Evolutionary conservation across 2,329 filamentous ascomycete genomes (phyloP).

Genomic region (Cercospora janseana): DNA sequence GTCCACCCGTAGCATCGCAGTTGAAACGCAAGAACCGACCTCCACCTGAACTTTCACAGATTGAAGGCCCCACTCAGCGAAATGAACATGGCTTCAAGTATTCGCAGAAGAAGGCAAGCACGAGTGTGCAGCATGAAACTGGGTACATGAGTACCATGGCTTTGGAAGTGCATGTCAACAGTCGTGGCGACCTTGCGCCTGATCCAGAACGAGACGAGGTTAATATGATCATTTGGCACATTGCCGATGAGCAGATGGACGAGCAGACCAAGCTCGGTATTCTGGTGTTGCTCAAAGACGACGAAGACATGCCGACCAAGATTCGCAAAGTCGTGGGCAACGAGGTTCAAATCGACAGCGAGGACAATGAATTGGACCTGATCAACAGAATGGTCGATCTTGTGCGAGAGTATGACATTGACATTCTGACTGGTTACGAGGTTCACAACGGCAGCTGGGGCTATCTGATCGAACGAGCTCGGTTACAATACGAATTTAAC

Average conservation of each 20-base stretch:
- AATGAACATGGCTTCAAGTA: constrained; percentile 83
- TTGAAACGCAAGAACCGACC: constrained; percentile 37
- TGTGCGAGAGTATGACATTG: constrained; percentile 79
- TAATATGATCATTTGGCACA: constrained; percentile 83
- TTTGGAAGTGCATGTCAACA: constrained; percentile 88
- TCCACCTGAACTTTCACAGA: constrained; percentile 66
- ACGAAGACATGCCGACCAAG: constrained; percentile 57
- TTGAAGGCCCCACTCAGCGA: constrained; percentile 81
- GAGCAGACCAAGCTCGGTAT: constrained; percentile 69
- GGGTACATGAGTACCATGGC: constrained; percentile 98
- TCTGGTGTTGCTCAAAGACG: constrained; percentile 57
- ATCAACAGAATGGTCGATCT: constrained; percentile 84
- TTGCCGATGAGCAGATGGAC: constrained; percentile 63
- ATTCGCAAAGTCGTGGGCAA: constrained; percentile 58
- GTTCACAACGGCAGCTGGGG: constrained; percentile 94
- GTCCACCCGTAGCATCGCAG: constrained; percentile 32
- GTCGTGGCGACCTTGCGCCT: constrained; percentile 73
- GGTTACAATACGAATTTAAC: constrained; percentile 82
- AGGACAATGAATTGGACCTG: constrained; percentile 77
- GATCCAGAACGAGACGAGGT: constrained; percentile 91
- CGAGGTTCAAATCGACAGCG: constrained; percentile 65
- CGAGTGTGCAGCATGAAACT: constrained; percentile 75
- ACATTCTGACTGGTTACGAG: constrained; percentile 92
- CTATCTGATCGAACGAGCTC: constrained; percentile 86
- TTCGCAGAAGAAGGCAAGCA: constrained; percentile 70